Conservation (phyloP, 2,329 filamentous ascomycete genomes). For the Cytospora schulzeri region DNA sequence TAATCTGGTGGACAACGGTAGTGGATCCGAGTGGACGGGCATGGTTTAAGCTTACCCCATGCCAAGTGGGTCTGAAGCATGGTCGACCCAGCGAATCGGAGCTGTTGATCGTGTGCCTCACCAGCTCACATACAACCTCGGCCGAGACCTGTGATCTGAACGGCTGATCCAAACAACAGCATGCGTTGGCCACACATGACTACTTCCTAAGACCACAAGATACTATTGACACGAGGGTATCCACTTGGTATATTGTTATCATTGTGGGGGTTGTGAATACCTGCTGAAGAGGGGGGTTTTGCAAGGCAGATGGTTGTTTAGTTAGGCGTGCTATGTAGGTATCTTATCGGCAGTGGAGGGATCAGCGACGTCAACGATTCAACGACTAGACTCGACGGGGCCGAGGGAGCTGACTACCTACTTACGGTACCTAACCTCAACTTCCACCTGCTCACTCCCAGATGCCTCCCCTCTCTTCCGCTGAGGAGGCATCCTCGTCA, state of each 20-base stretch:
- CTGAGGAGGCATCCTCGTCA: conserved; percentile 5
- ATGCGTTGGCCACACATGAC: conserved; percentile 19
- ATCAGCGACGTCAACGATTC: conserved; percentile 8
- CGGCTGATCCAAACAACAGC: conserved; percentile 5
- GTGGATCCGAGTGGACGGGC: neutral
- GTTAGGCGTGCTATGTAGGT: neutral
- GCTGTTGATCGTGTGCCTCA: neutral
- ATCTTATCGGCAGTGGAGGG: neutral
- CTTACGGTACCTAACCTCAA: neutral
- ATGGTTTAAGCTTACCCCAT: conserved; percentile 2
- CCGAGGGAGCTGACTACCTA: neutral
- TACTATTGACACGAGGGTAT: neutral
- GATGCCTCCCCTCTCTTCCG: conserved; percentile 9
- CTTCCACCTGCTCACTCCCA: neutral
- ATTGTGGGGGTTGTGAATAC: neutral
- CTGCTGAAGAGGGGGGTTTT: neutral
- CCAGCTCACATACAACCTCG: conserved; percentile 9
- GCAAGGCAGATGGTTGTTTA: neutral
- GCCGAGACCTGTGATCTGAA: conserved; percentile 9
- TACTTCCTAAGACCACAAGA: neutral
- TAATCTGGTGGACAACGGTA: neutral
- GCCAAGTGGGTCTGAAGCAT: neutral
- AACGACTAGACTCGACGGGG: conserved; percentile 7
- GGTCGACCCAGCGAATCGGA: neutral
- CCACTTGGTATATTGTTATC: neutral